A percentile compares a stretch with the other conserved stretches of the same genome.
Conservation (phyloP, 805 yeast species). For the Lipomyces yamanashiensis region DNA sequence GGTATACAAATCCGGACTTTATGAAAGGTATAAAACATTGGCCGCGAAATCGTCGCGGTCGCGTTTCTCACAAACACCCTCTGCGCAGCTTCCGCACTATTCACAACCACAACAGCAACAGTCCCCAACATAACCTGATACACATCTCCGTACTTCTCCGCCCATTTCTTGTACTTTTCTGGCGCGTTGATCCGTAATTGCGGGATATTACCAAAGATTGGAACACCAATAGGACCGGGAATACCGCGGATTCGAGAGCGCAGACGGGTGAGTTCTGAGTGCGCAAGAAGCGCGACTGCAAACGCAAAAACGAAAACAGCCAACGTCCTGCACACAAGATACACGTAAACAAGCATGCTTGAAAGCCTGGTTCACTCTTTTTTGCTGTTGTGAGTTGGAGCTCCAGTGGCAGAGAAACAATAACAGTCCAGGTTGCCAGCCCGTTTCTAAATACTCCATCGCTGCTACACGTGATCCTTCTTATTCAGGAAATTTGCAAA, state of each 20-base stretch:
- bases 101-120: conserved; percentile 64
- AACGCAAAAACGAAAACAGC: background rate
- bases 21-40: conserved; percentile 70
- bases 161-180: conserved; percentile 42
- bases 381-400: background rate
- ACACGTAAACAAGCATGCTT: background rate
- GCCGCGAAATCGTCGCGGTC: conserved; percentile 66
- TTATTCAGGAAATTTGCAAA: background rate
- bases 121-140: conserved; percentile 69
- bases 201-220: conserved; percentile 36
- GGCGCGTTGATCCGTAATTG: conserved; percentile 34
- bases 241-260: conserved; percentile 31
- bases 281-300: background rate
- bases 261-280: conserved; percentile 6
- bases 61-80: conserved; percentile 59
- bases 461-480: background rate
- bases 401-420: background rate
- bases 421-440: background rate
- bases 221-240: conserved; percentile 36
- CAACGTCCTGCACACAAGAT: background rate
- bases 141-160: conserved; percentile 48
- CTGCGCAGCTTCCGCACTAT: conserved; percentile 60
- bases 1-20: conserved; percentile 43
- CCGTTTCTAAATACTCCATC: background rate
- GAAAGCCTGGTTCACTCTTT: background rate